Base-by-base conservation (phyloP, 2,329 filamentous ascomycete species). In the Podosphaera fusca region DNA sequence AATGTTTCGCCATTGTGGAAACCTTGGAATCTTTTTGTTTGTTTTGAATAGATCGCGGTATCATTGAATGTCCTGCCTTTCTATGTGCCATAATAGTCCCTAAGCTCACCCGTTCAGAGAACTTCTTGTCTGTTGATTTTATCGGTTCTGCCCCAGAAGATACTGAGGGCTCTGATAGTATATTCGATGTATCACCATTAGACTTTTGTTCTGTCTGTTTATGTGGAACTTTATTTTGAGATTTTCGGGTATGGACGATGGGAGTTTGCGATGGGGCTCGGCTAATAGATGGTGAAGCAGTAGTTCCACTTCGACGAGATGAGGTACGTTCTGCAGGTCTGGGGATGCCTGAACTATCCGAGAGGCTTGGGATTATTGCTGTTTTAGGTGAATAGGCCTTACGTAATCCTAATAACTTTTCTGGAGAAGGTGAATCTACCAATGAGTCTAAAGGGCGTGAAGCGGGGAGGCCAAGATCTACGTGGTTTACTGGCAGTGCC, bases 1-100 rank as follows among this genome's bases (percentile, higher is more conserved):
- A 96, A 68, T 96, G 92, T 63, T 87, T 87, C 21, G 92, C 87
- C 55, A 98, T 75, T n/a, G 83, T 88, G 7, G 88, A 94, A 2
- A 98, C 92, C 64, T 85, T 86, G 2, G 85, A 80, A 56, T 82
- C 77, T 61, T 81, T 82, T 63, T 77, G 81, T 66, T 82, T 85
- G 55, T 68, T 66, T 55, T 84, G 81, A 34, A 95, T 80, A 33
- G 92, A 92, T 36, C 92, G 81, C 34, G 89, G 89, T 59, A 98
- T 96, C 47, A 90, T 76, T 0, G 92, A 96, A n/a, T 74, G 70
- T 2, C 72, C 73, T 1, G 69, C 67, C 64, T 81, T 82, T 33
- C 75, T 70, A 58, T 74, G 70, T 29, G 69, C 69, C 65, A 88
- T 90, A 58, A 86, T 70, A 2, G 79, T 74, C 34, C 74, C 75